Evolutionary conservation across 2,329 filamentous ascomycete species (phyloP).

Genomic region (Curvularia verruculosa): DNA sequence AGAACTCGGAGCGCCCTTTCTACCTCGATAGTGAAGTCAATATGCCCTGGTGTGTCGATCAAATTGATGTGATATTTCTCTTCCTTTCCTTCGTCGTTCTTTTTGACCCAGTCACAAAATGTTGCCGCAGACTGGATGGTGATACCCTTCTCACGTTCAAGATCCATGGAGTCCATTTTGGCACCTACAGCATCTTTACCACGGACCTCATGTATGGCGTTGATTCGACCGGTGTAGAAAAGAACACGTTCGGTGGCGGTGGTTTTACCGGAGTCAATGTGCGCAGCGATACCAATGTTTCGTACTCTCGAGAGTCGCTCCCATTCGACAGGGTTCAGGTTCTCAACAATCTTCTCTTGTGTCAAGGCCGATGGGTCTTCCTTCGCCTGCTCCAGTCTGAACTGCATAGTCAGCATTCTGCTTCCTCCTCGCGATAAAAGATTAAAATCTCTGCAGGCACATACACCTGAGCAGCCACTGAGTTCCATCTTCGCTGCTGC

Average conservation of each 20-base stretch:
- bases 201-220: conserved; percentile 94
- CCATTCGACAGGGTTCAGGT: conserved; percentile 80
- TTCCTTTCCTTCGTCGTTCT: conserved; percentile 71
- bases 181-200: conserved; percentile 93
- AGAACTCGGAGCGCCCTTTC: conserved; percentile 93
- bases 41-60: conserved; percentile 98
- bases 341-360: conserved; percentile 73
- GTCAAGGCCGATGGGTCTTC: conserved; percentile 63
- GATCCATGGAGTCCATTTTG: conserved; percentile 99
- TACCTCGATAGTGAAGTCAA: conserved; percentile 99
- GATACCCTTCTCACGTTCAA: conserved; percentile 97
- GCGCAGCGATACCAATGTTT: conserved; percentile 98
- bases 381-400: conserved; percentile 60
- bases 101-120: conserved; percentile 96
- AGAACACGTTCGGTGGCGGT: conserved; percentile 95
- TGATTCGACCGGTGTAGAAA: conserved; percentile 97
- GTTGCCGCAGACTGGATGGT: conserved; percentile 98
- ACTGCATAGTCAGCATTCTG: conserved; percentile 28
- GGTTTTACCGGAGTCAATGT: conserved; percentile 98
- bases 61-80: conserved; percentile 96
- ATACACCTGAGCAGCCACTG: conserved; percentile 47
- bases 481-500: conserved; percentile 46
- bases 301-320: conserved; percentile 79
- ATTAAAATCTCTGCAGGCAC: conserved; percentile 21
- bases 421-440: conserved; percentile 8